Conservation (phyloP, 208 protist species). For the Borovskyia barvae region DNA sequence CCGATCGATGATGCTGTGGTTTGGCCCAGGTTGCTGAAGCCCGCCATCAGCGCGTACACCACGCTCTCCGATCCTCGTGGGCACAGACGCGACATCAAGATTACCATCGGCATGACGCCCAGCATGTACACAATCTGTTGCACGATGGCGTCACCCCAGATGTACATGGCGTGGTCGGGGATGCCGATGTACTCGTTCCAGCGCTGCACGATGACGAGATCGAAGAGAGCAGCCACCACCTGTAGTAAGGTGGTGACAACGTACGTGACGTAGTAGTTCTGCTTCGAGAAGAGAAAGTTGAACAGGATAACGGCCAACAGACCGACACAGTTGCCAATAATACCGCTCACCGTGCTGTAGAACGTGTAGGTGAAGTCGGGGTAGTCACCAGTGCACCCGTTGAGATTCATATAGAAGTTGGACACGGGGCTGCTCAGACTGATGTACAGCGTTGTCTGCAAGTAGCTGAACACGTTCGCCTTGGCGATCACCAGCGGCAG, state of each 20-base stretch:
- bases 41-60: slow-evolving; percentile 74
- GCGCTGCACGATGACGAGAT: slow-evolving; percentile 64
- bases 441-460: slow-evolving; percentile 45
- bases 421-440: slow-evolving; percentile 34
- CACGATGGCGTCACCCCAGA: slow-evolving; percentile 70
- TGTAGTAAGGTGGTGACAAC: slow-evolving; percentile 27
- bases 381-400: slow-evolving; percentile 36
- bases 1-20: slow-evolving; percentile 35
- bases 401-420: slow-evolving; percentile 41
- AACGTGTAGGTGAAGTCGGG: slow-evolving; percentile 68
- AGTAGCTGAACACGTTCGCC: slow-evolving; percentile 55
- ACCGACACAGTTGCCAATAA: slow-evolving; percentile 49
- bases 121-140: slow-evolving; percentile 55
- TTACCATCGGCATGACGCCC: slow-evolving; percentile 68
- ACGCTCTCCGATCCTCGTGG: slow-evolving; percentile 72
- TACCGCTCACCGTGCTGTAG: slow-evolving; percentile 47
- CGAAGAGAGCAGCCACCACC: slow-evolving; percentile 42
- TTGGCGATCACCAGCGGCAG: slow-evolving; percentile 60
- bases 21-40: slow-evolving; percentile 70
- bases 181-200: slow-evolving; percentile 53
- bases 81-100: slow-evolving; percentile 76
- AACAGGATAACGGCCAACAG: slow-evolving; percentile 47
- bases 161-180: slow-evolving; percentile 67
- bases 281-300: slow-evolving; percentile 54
- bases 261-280: slow-evolving; percentile 48